Conservation (phyloP, 164 flowering plant genomes). For the Amborella trichopoda region DNA sequence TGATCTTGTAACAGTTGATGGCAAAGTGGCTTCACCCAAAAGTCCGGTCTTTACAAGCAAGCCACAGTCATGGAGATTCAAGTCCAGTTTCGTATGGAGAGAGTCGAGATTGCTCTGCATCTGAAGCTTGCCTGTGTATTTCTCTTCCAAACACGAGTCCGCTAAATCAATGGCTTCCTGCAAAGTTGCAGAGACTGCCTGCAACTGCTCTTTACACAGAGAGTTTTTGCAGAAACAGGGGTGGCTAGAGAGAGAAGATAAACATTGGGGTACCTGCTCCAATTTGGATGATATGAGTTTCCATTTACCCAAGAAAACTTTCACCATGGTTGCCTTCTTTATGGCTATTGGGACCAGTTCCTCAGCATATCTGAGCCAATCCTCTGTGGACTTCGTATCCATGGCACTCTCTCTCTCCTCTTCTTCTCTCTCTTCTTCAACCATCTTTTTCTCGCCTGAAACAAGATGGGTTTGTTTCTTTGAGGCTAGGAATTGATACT, state of each 20-base stretch:
- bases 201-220: slow-evolving; percentile 65
- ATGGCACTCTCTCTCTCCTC: slow-evolving; percentile 5
- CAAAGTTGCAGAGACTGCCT: slow-evolving; percentile 42
- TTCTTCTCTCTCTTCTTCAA: neutral
- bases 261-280: slow-evolving; percentile 49
- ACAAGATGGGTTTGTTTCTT: too few relatives aligned
- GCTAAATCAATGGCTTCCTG: slow-evolving; percentile 39
- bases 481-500: too few relatives aligned
- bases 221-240: slow-evolving; percentile 69
- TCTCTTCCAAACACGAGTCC: slow-evolving; percentile 35
- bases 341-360: slow-evolving; percentile 51
- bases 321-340: slow-evolving; percentile 32
- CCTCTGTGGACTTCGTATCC: slow-evolving; percentile 29
- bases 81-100: slow-evolving; percentile 40
- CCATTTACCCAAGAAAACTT: slow-evolving; percentile 56
- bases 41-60: slow-evolving; percentile 64
- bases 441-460: neutral
- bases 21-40: slow-evolving; percentile 46
- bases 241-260: slow-evolving; percentile 62
- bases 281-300: slow-evolving; percentile 48
- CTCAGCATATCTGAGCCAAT: slow-evolving; percentile 34
- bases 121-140: slow-evolving; percentile 58
- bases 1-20: slow-evolving; percentile 22
- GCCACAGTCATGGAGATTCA: slow-evolving; percentile 57
- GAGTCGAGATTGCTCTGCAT: slow-evolving; percentile 79